Evolutionary conservation across 2,329 filamentous ascomycete species (phyloP).

Genomic region (Akanthomyces muscarius): DNA sequence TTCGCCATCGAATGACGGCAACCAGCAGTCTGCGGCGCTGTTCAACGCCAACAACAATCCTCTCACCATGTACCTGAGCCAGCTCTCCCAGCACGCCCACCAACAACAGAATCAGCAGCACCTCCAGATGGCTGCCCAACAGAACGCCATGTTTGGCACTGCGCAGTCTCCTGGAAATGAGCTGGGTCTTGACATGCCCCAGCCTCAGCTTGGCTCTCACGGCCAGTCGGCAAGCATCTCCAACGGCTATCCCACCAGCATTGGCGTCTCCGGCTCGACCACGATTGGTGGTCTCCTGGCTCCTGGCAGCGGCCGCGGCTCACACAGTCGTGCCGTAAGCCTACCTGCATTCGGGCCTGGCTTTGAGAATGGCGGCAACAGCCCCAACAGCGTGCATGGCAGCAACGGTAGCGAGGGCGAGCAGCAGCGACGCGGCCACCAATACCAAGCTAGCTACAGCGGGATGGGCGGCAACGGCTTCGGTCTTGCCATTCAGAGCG

Average conservation of each 20-base stretch:
- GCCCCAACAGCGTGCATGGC: slow-evolving; percentile 45
- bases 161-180: slow-evolving; percentile 58
- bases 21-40: slow-evolving; percentile 64
- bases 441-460: slow-evolving; percentile 61
- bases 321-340: slow-evolving; percentile 80
- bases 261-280: slow-evolving; percentile 53
- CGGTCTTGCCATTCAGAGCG: slow-evolving; percentile 59
- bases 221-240: slow-evolving; percentile 63
- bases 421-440: slow-evolving; percentile 53
- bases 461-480: slow-evolving; percentile 54
- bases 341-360: slow-evolving; percentile 68
- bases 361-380: slow-evolving; percentile 56
- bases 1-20: slow-evolving; percentile 52
- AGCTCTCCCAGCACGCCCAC: slow-evolving; percentile 69
- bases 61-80: slow-evolving; percentile 87
- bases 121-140: slow-evolving; percentile 67
- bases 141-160: slow-evolving; percentile 76
- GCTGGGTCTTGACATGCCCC: slow-evolving; percentile 54
- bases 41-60: slow-evolving; percentile 85
- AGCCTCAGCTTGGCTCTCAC: slow-evolving; percentile 58
- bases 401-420: slow-evolving; percentile 46
- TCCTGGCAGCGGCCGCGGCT: slow-evolving; percentile 58
- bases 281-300: slow-evolving; percentile 75
- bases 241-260: slow-evolving; percentile 56
- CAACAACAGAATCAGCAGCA: slow-evolving; percentile 73